A percentile compares a stretch with the other conserved stretches of the same genome.
Evolutionary conservation across 2,329 filamentous ascomycete species (phyloP).

Genomic region (Hymenoscyphus fraxineus): DNA sequence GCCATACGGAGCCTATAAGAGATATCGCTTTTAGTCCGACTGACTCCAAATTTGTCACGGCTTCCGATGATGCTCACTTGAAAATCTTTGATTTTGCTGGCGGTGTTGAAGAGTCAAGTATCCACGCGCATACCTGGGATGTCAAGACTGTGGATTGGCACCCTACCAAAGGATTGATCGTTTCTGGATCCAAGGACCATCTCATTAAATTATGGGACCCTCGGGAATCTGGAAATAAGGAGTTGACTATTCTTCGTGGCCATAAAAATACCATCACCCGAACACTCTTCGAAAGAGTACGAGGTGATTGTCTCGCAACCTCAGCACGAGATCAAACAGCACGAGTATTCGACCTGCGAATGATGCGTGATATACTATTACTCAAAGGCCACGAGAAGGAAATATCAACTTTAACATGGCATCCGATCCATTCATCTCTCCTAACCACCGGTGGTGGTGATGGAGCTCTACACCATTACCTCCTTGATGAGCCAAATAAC

Average conservation of each 20-base stretch:
- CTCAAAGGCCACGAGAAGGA: constrained; percentile 95
- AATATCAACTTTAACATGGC: constrained; percentile 88
- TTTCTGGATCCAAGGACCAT: constrained; percentile 96
- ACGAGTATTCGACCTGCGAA: constrained; percentile 88
- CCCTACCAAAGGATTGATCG: constrained; percentile 86
- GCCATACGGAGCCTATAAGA: constrained; percentile 83
- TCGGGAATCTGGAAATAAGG: constrained; percentile 39
- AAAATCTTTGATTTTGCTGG: constrained; percentile 96
- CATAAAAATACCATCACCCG: constrained; percentile 98
- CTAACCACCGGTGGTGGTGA: constrained; percentile 89
- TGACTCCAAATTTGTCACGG: constrained; percentile 93
- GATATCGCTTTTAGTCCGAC: constrained; percentile 92
- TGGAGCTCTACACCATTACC: constrained; percentile 85
- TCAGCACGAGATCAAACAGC: constrained; percentile 91
- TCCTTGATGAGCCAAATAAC: constrained; percentile 91
- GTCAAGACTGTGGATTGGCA: constrained; percentile 98
- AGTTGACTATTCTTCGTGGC: constrained; percentile 83
- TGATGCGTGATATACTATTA: constrained; percentile 96
- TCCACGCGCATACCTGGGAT: constrained; percentile 97
- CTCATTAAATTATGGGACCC: constrained; percentile 98
- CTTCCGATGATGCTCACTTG: constrained; percentile 86
- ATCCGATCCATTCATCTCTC: constrained; percentile 84
- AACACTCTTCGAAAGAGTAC: constrained; percentile 81
- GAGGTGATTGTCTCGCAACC: constrained; percentile 82
- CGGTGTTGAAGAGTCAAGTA: constrained; percentile 74